phyloP scores from a whole-genome alignment of 202 grass and related monocot species.

The Hordeum pubiflorum region DNA sequence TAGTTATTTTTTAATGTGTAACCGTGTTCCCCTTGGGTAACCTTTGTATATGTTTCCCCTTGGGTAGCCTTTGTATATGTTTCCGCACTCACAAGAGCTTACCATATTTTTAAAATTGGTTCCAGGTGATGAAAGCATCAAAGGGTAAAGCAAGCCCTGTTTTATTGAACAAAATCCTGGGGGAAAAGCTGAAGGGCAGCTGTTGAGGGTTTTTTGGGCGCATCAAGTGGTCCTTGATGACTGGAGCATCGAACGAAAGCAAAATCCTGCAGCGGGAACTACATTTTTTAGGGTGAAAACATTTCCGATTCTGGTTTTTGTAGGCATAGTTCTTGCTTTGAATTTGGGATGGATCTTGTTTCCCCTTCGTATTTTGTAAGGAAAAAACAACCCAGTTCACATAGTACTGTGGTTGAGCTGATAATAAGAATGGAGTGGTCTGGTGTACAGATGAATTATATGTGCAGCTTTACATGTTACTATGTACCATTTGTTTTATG shows the following conservation, averaged over 20 bases:
- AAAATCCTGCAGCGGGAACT: not conserved
- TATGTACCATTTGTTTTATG: not conserved
- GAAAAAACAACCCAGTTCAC: not conserved
- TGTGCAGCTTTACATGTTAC: not conserved
- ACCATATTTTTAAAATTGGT: conserved; percentile 8
- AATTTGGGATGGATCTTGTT: not conserved
- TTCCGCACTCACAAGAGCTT: not conserved
- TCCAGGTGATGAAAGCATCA: conserved; percentile 92
- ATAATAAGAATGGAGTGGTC: not conserved
- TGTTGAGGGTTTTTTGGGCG: not conserved
- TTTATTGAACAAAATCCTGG: conserved; percentile 78
- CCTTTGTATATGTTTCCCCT: not conserved
- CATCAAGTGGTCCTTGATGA: not conserved
- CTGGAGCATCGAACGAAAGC: not conserved
- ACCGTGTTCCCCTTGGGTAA: not conserved
- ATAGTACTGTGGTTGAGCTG: not conserved
- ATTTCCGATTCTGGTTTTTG: not conserved
- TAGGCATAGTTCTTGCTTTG: not conserved
- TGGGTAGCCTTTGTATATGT: not conserved
- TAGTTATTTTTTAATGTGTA: not conserved
- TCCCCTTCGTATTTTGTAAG: not conserved
- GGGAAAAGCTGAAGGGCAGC: conserved; percentile 56
- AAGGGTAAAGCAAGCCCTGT: conserved; percentile 93
- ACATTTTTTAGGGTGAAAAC: not conserved
- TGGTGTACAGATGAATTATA: not conserved